Conservation (phyloP, 768 basidiomycete species). For the Tricholoma matsutake region DNA sequence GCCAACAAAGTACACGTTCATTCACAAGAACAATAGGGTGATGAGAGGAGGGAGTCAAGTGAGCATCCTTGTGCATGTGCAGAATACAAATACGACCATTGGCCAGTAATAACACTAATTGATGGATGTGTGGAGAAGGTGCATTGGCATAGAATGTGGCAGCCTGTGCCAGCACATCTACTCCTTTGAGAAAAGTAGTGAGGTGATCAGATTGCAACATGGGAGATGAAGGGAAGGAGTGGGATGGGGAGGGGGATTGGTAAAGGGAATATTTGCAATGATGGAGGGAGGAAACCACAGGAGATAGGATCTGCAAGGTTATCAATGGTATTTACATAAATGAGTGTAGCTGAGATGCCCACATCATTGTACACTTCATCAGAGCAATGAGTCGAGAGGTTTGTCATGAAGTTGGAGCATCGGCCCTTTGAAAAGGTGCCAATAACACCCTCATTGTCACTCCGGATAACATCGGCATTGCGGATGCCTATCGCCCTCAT, state of each 20-base stretch:
- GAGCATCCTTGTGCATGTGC: neutral
- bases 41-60: slow-evolving; percentile 3
- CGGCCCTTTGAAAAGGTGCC: slow-evolving; percentile 19
- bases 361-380: no score
- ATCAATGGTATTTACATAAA: no score
- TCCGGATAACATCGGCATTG: slow-evolving; percentile 10
- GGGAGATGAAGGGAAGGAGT: neutral
- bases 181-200: no score
- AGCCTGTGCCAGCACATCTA: no score
- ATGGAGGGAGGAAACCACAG: no score
- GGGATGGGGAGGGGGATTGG: neutral
- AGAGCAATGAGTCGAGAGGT: slow-evolving; percentile 16
- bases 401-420: slow-evolving; percentile 16
- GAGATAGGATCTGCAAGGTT: slow-evolving; percentile 33
- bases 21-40: slow-evolving; percentile 15
- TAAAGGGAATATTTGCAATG: neutral
- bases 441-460: slow-evolving; percentile 26
- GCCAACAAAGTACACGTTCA: slow-evolving; percentile 13
- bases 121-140: neutral
- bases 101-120: neutral
- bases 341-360: no score
- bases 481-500: no score
- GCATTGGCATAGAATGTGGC: slow-evolving; percentile 4
- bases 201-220: neutral
- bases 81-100: slow-evolving; percentile 4